Evolutionary conservation across 176 grass and related monocot genomes (phyloP), one percentile per base, ranked within the genome.

Genomic region (Lolium perenne): DNA sequence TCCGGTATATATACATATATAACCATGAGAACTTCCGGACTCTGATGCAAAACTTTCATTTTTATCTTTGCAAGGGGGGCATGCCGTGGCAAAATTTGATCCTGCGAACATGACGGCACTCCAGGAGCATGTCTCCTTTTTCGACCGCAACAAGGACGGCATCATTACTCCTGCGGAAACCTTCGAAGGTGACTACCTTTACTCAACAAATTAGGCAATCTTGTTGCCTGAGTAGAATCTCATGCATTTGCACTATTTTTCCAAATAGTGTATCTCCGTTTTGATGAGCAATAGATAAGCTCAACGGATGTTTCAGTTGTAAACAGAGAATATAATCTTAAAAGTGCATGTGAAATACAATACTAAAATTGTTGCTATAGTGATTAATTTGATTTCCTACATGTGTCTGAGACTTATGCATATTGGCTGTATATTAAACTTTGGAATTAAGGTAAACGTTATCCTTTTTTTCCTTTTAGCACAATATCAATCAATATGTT

Each of bases 91-190:
- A 6, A 20, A 45, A 12, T 48, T 62, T 68, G 58, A 66, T 62
- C 53, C 32, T 64, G 78, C 55, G 12, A 89, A 93, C 23, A 84
- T 90, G 88, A 97, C 88, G 7, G 85, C 90, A 6, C 88, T 94
- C 8, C 80, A 97, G 66, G 87, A 92, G 74, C 94, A 97, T 74
- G 94, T 71, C 15, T 80, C 86, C 12, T 97, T 92, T 63, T 97
- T 97, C 25, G 94, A 97, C 43, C 84, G 83, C 64, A 88, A 94
- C 77, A 92, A 92, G 10, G 90, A 97, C 49, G 94, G 92, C 7
- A 11, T 97, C 57, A 87, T 97, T 47, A 92, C 89, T 64, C 73
- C 86, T 10, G 38, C 50, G 20, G 94, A 94, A 69, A 80, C 92
- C 3, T 91, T 88, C 55, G 76, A 80, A 92, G 90, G 94, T 93